Conservation (phyloP, 73 alveolate species). For the Halteria grandinella region DNA sequence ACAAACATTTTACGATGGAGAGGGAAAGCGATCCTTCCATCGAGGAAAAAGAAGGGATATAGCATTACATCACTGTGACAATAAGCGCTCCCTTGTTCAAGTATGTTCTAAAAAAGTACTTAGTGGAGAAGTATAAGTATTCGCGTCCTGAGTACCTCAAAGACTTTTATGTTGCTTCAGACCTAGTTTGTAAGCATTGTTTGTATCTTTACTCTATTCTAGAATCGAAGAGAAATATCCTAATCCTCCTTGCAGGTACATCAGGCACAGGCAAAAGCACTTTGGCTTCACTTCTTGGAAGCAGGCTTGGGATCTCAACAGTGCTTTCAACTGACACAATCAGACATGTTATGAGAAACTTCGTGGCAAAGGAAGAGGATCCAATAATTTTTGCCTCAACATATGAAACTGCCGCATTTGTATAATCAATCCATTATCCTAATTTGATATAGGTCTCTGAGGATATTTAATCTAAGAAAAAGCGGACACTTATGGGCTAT, state of each 20-base stretch:
- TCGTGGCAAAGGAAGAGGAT: slow-evolving; percentile 74
- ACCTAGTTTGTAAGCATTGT: slow-evolving; percentile 34
- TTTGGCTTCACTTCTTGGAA: slow-evolving; percentile 77
- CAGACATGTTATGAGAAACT: slow-evolving; percentile 84
- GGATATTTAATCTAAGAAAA: slow-evolving; percentile 63
- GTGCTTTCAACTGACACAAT: slow-evolving; percentile 83
- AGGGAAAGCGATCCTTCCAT: not conserved
- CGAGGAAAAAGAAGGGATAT: not conserved
- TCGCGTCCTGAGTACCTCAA: slow-evolving; percentile 55
- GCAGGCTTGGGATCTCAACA: slow-evolving; percentile 79
- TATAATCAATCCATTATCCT: not conserved
- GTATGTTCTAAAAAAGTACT: slow-evolving; percentile 22
- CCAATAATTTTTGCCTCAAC: slow-evolving; percentile 86
- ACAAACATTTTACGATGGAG: slow-evolving; percentile 10
- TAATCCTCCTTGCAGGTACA: slow-evolving; percentile 83
- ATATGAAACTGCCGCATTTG: slow-evolving; percentile 80
- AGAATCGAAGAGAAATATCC: slow-evolving; percentile 56
- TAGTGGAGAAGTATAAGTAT: slow-evolving; percentile 43
- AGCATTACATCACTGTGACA: slow-evolving; percentile 7
- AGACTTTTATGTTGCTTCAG: slow-evolving; percentile 52
- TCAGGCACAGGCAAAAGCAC: slow-evolving; percentile 93
- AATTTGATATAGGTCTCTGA: slow-evolving; percentile 40
- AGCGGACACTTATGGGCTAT: slow-evolving; percentile 78
- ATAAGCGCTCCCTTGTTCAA: slow-evolving; percentile 39
- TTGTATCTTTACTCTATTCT: not conserved